Base-by-base conservation (phyloP, 176 grass and related monocot species). In the Eleusine indica region DNA sequence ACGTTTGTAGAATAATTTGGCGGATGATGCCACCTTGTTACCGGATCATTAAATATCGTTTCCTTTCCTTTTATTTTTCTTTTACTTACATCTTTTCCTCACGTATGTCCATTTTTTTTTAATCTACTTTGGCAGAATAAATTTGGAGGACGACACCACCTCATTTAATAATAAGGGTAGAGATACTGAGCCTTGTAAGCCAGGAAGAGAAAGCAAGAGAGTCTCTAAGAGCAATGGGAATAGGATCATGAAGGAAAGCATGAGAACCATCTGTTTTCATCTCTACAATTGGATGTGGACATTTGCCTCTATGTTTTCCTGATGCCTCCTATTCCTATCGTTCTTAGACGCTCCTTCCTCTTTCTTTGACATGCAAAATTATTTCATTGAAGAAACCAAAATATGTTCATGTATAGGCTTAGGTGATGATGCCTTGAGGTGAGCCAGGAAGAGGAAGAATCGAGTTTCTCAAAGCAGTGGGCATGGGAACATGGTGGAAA, bases 401-500 rank as follows among this genome's bases (percentile, higher is more conserved):
- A 76, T 5, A 51, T 52, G 5, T 0, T 2, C 9, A 43, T 22
- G 61, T 67, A 22, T 28, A 28, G 32, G 19, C 9, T 80, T 6
- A 71, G n/a, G 57, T 63, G 44, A 35, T 54, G 3, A 76, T 37
- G 35, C 5, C 29, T 49, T 19, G n/a, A 30, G 14, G 53, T 81
- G 37, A 56, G 4, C 40, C 9, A 3, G 53, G 87, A 81, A 81
- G 72, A 71, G 82, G 77, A 85, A 38, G 71, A 85, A 88, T 40
- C 16, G 35, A 90, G 51, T 7, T 13, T 68, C 53, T 73, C 53
- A 77, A 41, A 86, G 44, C 21, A 22, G 21, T 73, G 2, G 63
- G 81, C 60, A 80, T 76, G 77, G 77, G 77, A 85, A 81, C 76
- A 87, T 80, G 39, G 71, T 80, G 85, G 81, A 87, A 82, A 78